phyloP scores from a whole-genome alignment of 73 alveolate genomes.

The Paramecium octaurelia region DNA sequence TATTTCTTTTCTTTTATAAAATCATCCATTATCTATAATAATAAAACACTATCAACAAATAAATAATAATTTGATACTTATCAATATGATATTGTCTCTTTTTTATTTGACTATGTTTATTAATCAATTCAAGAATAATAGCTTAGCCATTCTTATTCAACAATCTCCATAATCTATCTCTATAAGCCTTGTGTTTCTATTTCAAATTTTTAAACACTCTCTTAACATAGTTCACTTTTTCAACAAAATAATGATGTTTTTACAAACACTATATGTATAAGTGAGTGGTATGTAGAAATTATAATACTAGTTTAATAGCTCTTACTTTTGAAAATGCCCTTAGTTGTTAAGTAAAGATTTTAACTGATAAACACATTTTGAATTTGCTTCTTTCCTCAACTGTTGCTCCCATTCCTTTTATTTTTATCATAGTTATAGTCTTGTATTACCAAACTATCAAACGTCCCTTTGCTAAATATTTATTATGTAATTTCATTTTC shows the following conservation, averaged over 20 bases:
- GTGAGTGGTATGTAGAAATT: background rate
- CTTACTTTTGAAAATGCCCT: background rate
- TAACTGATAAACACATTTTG: background rate
- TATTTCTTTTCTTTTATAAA: background rate
- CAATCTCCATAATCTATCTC: conserved; percentile 22
- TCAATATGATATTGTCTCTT: conserved; percentile 10
- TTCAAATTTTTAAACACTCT: background rate
- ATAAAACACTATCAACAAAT: background rate
- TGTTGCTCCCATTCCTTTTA: conserved; percentile 27
- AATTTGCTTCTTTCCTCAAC: conserved; percentile 1
- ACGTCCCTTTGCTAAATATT: conserved; percentile 11
- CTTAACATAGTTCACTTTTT: conserved; percentile 28
- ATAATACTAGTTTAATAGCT: background rate
- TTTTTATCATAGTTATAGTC: conserved; percentile 5
- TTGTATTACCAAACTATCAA: conserved; percentile 15
- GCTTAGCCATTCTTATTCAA: background rate
- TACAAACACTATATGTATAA: background rate
- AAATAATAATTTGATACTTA: background rate
- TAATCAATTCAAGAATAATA: background rate
- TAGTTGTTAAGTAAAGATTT: background rate
- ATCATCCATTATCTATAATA: background rate
- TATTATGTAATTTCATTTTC: background rate
- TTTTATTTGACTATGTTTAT: background rate
- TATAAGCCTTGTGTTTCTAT: conserved; percentile 22
- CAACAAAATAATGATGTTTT: background rate